phyloP scores from a whole-genome alignment of 345 rosid genomes.

The rapeseed (Brassica napus) region Da-Ae NC_063442.1:1346501-1347000 shows the following conservation, averaged over 20 bases:
- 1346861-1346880: constrained; percentile 52
- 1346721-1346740: background rate
- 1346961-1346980: background rate
- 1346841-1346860: background rate
- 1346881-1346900: constrained; percentile 3
- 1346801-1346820: background rate
- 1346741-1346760: background rate
- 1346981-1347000: constrained; percentile 9
- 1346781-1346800: background rate
- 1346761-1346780: background rate
- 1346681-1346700: constrained; percentile 67
- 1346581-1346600: constrained; percentile 79
- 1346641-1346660: constrained; percentile 84
- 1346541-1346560: constrained; percentile 15
- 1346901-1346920: too few species aligned
- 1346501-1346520: constrained; percentile 58
- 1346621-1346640: constrained; percentile 87
- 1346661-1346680: constrained; percentile 96
- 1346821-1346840: background rate
- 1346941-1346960: background rate
- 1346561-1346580: constrained; percentile 38
- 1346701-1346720: constrained; percentile 21
- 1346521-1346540: constrained; percentile 58
- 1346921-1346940: too few species aligned
- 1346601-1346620: constrained; percentile 83